Evolutionary conservation across 257 asterid species (phyloP), one percentile per base, ranked within the genome.

Genomic region (Solanum ahanhuiri): DNA sequence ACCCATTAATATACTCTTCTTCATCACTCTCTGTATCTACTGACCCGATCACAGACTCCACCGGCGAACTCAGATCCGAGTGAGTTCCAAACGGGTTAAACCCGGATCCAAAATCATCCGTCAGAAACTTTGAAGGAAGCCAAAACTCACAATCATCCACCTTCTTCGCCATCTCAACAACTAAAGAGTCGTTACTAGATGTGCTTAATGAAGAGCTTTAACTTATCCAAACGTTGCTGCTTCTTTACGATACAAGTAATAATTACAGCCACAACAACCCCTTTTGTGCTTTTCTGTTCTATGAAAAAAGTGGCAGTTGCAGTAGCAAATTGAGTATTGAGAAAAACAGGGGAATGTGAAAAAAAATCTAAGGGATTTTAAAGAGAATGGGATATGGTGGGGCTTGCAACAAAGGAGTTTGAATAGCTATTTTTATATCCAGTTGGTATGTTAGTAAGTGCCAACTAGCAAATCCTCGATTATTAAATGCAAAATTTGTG

Each of bases 1-100:
- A 86, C 85, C 89, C 94, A 35, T 91, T 37, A 31, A 93, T n/a
- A 30, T 77, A 92, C 3, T 93, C 97, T 12, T 95, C 98, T 22
- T 95, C 98, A 31, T 94, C 99, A 79, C 95, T 91, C 87, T 93
- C 99, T 0, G 97, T 90, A 83, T 91, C 97, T 1, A 89, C 90
- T 0, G 97, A 92, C 60, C 95, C 92, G 66, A 86, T 30, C 4
- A 89, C 87, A 0, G 96, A 94, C 87, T 95, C 98, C 69, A 90
- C 94, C 2, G 93, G 96, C 1, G 98, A 96, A 86, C 94, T 89
- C 91, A 92, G 90, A 85, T 89, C 94, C 89, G 96, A 90, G 87
- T 77, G 88, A 28, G 88, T 54, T 5, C 92, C 89, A 43, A 67
- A 87, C 35, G 37, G 37, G 54, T 64, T 64, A 28, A 60, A 63